phyloP scores from a whole-genome alignment of 2,329 filamentous ascomycete genomes.

The Monosporascus ibericus region DNA sequence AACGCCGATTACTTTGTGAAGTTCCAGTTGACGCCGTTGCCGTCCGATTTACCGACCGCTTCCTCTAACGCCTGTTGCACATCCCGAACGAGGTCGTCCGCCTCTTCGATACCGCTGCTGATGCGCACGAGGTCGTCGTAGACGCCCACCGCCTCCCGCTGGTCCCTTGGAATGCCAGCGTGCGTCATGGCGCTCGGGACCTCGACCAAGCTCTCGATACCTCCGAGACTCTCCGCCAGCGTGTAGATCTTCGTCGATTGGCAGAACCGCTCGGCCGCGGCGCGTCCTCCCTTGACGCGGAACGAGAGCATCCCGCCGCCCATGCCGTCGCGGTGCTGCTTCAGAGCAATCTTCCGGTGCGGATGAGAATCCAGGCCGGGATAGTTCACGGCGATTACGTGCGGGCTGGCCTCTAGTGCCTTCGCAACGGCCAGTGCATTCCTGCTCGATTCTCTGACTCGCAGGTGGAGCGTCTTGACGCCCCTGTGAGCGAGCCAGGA shows the following conservation, averaged over 20 bases:
- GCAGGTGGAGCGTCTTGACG: conserved; percentile 91
- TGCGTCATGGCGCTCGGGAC: conserved; percentile 96
- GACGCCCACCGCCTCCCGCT: conserved; percentile 87
- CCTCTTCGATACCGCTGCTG: conserved; percentile 92
- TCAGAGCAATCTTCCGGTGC: conserved; percentile 75
- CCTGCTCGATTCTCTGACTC: conserved; percentile 73
- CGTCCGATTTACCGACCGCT: conserved; percentile 45
- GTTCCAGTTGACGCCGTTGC: neutral
- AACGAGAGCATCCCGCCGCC: conserved; percentile 98
- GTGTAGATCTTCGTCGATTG: conserved; percentile 85
- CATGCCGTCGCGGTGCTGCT: conserved; percentile 90
- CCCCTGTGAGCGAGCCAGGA: conserved; percentile 97
- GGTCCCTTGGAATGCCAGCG: conserved; percentile 83
- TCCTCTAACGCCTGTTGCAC: conserved; percentile 75
- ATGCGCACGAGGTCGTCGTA: conserved; percentile 91
- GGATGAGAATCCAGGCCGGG: conserved; percentile 84
- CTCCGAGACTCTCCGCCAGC: conserved; percentile 85
- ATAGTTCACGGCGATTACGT: conserved; percentile 91
- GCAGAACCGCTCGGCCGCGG: conserved; percentile 88
- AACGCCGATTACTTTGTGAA: too few species aligned
- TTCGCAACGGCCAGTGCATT: conserved; percentile 76
- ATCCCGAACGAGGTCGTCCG: conserved; percentile 75
- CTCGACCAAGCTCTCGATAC: conserved; percentile 87
- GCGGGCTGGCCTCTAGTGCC: conserved; percentile 70
- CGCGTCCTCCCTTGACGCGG: conserved; percentile 80